Percentiles rank a stretch among this genome's conserved stretches.
phyloP scores from a whole-genome alignment of 2,329 filamentous ascomycete genomes.

The Didymellaceae sp. region DNA sequence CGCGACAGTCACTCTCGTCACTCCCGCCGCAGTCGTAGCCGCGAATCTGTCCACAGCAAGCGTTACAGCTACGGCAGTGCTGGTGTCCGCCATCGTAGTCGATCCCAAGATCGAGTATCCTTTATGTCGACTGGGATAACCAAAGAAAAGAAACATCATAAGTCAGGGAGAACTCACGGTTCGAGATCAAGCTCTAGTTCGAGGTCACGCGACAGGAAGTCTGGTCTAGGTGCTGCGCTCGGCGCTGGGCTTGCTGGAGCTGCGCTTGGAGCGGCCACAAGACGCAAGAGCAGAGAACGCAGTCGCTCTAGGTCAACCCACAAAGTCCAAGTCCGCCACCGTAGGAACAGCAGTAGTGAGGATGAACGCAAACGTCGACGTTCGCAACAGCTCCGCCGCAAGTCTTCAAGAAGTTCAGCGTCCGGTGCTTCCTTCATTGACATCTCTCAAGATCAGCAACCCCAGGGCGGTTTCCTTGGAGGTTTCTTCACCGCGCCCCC shows the following conservation, averaged over 20 bases:
- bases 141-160: conserved; percentile 45
- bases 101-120: conserved; percentile 44
- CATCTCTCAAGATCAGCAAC: conserved; percentile 64
- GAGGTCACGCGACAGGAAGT: conserved; percentile 42
- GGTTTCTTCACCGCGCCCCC: conserved; percentile 66
- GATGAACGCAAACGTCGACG: conserved; percentile 37
- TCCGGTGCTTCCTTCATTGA: conserved; percentile 67
- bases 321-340: conserved; percentile 36
- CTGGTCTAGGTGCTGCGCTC: conserved; percentile 47
- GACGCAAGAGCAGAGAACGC: conserved; percentile 39
- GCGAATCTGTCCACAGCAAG: conserved; percentile 48
- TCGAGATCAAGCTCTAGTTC: conserved; percentile 50
- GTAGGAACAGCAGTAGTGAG: conserved; percentile 39
- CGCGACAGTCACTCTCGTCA: conserved; percentile 44
- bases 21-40: conserved; percentile 44
- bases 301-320: conserved; percentile 48
- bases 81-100: conserved; percentile 48
- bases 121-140: conserved; percentile 44
- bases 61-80: conserved; percentile 55
- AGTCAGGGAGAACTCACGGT: conserved; percentile 36
- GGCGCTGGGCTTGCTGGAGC: conserved; percentile 50
- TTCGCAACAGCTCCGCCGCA: conserved; percentile 36
- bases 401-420: conserved; percentile 45
- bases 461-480: conserved; percentile 53
- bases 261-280: conserved; percentile 42